Percentiles rank a stretch among this genome's conserved stretches.
Conservation (phyloP, 345 rosid genomes). For the Passiflora organensis region DNA sequence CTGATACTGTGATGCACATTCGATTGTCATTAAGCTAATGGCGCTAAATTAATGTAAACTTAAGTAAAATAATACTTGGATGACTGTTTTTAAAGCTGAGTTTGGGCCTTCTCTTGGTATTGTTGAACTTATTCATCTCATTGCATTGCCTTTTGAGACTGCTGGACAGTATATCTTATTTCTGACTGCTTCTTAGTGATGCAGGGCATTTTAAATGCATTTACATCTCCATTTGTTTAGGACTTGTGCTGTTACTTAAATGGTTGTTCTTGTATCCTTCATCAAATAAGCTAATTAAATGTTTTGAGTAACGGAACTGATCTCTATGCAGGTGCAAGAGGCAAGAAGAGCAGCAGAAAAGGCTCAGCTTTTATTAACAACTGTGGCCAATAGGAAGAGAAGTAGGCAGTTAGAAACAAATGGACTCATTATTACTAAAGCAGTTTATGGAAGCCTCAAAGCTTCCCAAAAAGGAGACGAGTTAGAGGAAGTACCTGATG, state of each 20-base stretch:
- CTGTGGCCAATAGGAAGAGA: constrained; percentile 75
- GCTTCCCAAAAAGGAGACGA: constrained; percentile 46
- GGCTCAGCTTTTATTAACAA: constrained; percentile 70
- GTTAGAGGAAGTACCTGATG: constrained; percentile 27
- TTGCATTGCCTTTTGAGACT: too few species aligned
- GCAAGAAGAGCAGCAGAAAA: constrained; percentile 73
- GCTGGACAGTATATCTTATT: too few species aligned
- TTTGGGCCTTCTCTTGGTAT: too few species aligned
- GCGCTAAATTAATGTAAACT: too few species aligned
- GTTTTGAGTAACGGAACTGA: constrained; percentile 2
- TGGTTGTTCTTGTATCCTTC: background rate
- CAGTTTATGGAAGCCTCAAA: constrained; percentile 65
- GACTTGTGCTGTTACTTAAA: background rate
- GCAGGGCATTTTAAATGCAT: too few species aligned
- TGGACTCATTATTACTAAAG: constrained; percentile 73
- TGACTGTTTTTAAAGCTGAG: too few species aligned
- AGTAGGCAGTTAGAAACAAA: constrained; percentile 57
- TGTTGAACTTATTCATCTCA: too few species aligned
- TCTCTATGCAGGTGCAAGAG: constrained; percentile 53
- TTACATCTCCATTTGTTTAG: too few species aligned
- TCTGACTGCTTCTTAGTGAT: too few species aligned
- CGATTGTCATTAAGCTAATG: too few species aligned
- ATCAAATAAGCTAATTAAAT: constrained; percentile 6
- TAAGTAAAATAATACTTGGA: too few species aligned
- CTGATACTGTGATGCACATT: too few species aligned